Evolutionary conservation across 148 eudicot species (phyloP).

Genomic region (Camellia granthamiana): DNA sequence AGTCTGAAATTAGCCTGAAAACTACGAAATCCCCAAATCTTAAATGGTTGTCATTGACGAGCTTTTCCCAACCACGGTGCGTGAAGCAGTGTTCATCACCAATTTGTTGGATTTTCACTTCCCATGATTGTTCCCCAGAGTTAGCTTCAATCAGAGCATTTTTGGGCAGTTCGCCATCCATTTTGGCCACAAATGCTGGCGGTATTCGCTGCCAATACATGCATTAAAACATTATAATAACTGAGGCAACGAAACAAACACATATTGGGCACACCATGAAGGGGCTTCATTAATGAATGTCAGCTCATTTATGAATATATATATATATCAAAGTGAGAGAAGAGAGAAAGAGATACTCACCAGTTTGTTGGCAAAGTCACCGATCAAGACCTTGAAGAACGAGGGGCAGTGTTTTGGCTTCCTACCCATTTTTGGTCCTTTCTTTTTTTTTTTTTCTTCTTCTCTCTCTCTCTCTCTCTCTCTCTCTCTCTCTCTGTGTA

Average conservation of each 20-base stretch:
- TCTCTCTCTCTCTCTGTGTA: no score
- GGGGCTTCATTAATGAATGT: neutral
- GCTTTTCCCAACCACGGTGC: neutral
- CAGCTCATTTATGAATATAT: neutral
- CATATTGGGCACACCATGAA: neutral
- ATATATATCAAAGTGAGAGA: no score
- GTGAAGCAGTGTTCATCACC: neutral
- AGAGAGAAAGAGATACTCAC: constrained; percentile 11
- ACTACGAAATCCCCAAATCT: neutral
- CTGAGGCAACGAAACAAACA: neutral
- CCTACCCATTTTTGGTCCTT: constrained; percentile 4
- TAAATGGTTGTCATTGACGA: neutral
- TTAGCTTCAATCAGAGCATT: neutral
- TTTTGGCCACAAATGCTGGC: constrained; percentile 4
- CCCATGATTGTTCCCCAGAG: neutral
- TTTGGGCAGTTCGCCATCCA: neutral
- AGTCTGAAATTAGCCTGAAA: neutral
- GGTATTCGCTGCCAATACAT: constrained; percentile 7
- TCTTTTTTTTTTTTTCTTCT: neutral
- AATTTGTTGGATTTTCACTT: neutral
- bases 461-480: no score
- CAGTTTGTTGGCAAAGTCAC: constrained; percentile 11
- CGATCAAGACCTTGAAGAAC: constrained; percentile 11
- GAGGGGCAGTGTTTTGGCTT: constrained; percentile 4
- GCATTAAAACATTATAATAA: neutral